Percentiles rank a stretch among this genome's conserved stretches.
Evolutionary conservation across 192 early-diverging fungal genomes (phyloP).

Genomic region (Phlyctochytrium planicorne): DNA sequence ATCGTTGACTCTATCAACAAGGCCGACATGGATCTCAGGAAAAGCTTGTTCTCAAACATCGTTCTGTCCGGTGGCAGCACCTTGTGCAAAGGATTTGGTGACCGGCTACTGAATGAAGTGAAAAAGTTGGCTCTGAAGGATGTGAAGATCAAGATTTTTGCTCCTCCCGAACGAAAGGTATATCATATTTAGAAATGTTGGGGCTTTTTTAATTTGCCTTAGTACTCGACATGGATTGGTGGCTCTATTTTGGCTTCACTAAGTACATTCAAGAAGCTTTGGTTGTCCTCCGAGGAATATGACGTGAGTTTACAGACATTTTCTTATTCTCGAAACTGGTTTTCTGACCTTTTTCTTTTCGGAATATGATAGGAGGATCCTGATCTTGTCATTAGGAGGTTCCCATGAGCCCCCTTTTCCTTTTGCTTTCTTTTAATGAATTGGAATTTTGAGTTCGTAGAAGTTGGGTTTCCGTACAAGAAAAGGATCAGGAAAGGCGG

Average conservation of each 20-base stretch:
- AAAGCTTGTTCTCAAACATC: slow-evolving; percentile 82
- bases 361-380: slow-evolving; percentile 79
- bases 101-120: slow-evolving; percentile 86
- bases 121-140: slow-evolving; percentile 89
- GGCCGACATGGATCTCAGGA: slow-evolving; percentile 92
- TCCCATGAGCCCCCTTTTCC: slow-evolving; percentile 15
- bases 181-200: slow-evolving; percentile 12
- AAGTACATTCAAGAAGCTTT: slow-evolving; percentile 99
- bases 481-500: too few species aligned
- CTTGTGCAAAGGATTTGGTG: slow-evolving; percentile 88
- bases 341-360: background rate
- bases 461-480: too few species aligned
- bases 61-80: slow-evolving; percentile 98
- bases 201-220: background rate
- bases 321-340: too few species aligned
- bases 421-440: too few species aligned
- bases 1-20: slow-evolving; percentile 91
- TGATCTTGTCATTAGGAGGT: slow-evolving; percentile 84
- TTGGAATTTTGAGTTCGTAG: too few species aligned
- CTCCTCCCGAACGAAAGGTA: slow-evolving; percentile 90
- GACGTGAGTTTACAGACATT: slow-evolving; percentile 22
- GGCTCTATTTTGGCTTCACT: slow-evolving; percentile 93
- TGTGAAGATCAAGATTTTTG: slow-evolving; percentile 96
- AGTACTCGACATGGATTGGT: slow-evolving; percentile 97
- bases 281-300: slow-evolving; percentile 94